Evolutionary conservation across 352 stramenopile species (phyloP).

Genomic region (Globisporangium cederbergense): DNA sequence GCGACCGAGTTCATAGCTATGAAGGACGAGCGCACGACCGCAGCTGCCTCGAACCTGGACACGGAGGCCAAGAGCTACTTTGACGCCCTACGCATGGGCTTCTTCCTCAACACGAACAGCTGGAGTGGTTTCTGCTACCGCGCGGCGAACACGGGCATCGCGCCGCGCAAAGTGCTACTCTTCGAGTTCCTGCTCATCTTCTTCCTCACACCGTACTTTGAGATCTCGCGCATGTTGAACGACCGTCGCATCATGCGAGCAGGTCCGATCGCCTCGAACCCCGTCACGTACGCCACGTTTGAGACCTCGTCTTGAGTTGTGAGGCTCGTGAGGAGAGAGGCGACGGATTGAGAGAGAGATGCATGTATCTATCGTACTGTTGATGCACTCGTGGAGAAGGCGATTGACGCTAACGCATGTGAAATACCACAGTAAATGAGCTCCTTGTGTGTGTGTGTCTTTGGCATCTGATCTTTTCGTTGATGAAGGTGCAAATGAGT

Average conservation of each 20-base stretch:
- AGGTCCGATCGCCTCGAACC: not conserved
- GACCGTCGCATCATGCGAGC: not conserved
- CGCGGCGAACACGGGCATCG: slow-evolving; percentile 8
- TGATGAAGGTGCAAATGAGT: too few relatives aligned
- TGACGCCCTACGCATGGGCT: slow-evolving; percentile 5
- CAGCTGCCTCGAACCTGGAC: not conserved
- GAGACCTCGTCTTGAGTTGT: not conserved
- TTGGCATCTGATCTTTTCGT: too few relatives aligned
- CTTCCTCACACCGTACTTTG: slow-evolving; percentile 12
- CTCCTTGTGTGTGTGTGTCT: too few relatives aligned
- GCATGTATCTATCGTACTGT: not conserved
- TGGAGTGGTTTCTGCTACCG: slow-evolving; percentile 13
- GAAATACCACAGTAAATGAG: too few relatives aligned
- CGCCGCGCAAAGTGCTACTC: slow-evolving; percentile 7
- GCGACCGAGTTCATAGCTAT: slow-evolving; percentile 4
- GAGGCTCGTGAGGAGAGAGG: too few relatives aligned
- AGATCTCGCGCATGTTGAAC: slow-evolving; percentile 4
- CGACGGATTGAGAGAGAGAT: too few relatives aligned
- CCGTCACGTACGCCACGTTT: not conserved
- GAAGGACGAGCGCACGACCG: not conserved
- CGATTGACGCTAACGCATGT: too few relatives aligned
- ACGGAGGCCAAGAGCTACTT: slow-evolving; percentile 9
- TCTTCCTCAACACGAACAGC: slow-evolving; percentile 14
- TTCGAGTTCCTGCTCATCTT: slow-evolving; percentile 11
- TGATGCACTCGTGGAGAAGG: not conserved